Conservation (phyloP, 2,329 filamentous ascomycete genomes). For the Thelonectria rubi region DNA sequence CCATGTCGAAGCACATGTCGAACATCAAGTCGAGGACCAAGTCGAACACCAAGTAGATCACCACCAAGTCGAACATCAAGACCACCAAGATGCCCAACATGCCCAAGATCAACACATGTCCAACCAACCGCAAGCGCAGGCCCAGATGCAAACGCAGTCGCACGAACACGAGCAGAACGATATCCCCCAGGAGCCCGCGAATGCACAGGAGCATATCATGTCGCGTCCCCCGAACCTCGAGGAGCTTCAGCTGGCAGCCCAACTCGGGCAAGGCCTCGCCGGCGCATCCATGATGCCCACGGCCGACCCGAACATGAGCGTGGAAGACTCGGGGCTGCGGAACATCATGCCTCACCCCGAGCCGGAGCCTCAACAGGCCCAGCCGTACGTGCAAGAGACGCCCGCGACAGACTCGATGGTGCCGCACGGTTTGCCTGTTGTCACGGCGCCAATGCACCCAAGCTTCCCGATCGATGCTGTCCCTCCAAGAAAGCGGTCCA, state of each 20-base stretch:
- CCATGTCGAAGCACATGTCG: conserved; percentile 33
- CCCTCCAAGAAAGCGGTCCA: conserved; percentile 79
- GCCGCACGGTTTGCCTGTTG: conserved; percentile 48
- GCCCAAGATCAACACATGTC: conserved; percentile 42
- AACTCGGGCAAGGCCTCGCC: conserved; percentile 64
- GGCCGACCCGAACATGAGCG: conserved; percentile 55
- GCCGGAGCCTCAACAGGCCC: conserved; percentile 48
- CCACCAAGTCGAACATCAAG: conserved; percentile 1
- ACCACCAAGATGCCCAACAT: conserved; percentile 6
- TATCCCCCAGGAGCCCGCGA: conserved; percentile 46
- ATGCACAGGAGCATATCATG: conserved; percentile 52
- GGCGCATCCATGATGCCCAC: conserved; percentile 58
- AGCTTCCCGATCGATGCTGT: conserved; percentile 60
- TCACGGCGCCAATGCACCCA: conserved; percentile 49
- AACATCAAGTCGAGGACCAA: conserved; percentile 19
- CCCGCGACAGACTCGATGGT: conserved; percentile 49
- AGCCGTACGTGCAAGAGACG: conserved; percentile 51
- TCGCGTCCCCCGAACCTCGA: conserved; percentile 58
- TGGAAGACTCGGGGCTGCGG: conserved; percentile 55
- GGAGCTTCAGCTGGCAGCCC: conserved; percentile 67
- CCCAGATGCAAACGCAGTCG: conserved; percentile 40
- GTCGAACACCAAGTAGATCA: conserved; percentile 1
- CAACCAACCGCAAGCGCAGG: conserved; percentile 43
- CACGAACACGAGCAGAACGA: conserved; percentile 45
- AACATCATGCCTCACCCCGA: conserved; percentile 56